Evolutionary conservation across 2,329 filamentous ascomycete species (phyloP), one percentile per base, ranked within the genome.

Genomic region (Ophiocordyceps unilateralis): DNA sequence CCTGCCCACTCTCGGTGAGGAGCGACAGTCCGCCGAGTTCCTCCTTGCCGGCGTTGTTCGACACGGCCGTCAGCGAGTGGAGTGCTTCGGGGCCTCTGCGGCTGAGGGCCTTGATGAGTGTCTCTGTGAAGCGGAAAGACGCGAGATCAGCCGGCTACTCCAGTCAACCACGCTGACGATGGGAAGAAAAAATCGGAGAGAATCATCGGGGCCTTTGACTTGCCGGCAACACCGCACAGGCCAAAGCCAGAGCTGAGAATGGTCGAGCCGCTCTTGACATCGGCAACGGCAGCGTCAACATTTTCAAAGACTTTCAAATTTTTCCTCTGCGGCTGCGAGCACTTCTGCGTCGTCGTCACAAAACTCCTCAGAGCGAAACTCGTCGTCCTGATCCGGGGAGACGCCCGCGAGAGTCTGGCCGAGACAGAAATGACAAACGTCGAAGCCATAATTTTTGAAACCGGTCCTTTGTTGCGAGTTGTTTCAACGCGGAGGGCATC

Each of bases 31-130:
- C 75, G 2, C 88, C 88, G 6, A 79, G 81, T 46, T 73, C 74
- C 52, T 89, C 85, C 14, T 88, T 84, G 45, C 88, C 88, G 26
- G 88, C 88, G 58, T 95, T 95, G 69, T 95, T 95, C 41, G 86
- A 93, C 43, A 93, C 88, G 19, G 85, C 88, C 2, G 87, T 94
- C 21, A 95, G 64, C 32, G 81, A 82, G 2, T 64, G 81, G 56
- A 93, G 78, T 14, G 82, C 75, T 28, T 72, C 70, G 46, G 78
- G 68, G 28, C 88, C 72, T 51, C 75, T 80, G 50, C 82, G 71
- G 54, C 91, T 89, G 40, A 89, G 70, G 1, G 83, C 77, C 36
- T 74, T 67, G 52, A 87, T 87, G 7, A 87, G 63, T 0, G 83
- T 86, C 55, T 86, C 81, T 69, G 57, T 50, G 8, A 17, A 32